These are phyloP conservation scores for Colletotrichum lindemuthianum DNA, from an alignment of 2,329 filamentous ascomycete species.

Conservation along the genomic window DNA sequence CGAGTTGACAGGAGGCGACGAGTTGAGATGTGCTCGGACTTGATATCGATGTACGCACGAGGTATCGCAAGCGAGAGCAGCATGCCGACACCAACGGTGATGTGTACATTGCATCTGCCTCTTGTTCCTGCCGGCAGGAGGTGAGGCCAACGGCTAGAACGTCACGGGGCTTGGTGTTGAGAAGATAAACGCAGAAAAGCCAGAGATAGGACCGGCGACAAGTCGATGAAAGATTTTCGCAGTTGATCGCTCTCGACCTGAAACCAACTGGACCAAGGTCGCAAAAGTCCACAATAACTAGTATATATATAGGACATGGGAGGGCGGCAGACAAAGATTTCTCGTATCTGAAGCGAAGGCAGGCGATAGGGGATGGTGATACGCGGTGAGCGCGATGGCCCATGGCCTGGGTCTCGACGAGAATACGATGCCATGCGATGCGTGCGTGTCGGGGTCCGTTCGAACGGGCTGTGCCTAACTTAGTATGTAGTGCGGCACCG, in stretches of 20 bases:
- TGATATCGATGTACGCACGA: too few relatives aligned
- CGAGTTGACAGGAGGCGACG: not conserved
- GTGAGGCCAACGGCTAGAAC: too few relatives aligned
- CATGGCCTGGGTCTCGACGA: too few relatives aligned
- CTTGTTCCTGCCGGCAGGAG: too few relatives aligned
- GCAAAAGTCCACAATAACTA: not conserved
- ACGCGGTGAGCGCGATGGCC: too few relatives aligned
- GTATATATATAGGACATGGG: slow-evolving; percentile 2
- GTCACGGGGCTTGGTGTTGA: too few relatives aligned
- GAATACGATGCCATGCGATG: slow-evolving; percentile 6
- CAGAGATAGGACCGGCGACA: not conserved
- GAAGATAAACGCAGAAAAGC: not conserved
- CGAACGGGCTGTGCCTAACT: slow-evolving; percentile 18
- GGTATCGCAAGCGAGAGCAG: not conserved
- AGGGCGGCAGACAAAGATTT: not conserved
- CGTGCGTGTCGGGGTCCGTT: slow-evolving; percentile 31
- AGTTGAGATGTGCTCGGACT: not conserved
- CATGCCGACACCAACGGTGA: not conserved
- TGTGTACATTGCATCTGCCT: not conserved
- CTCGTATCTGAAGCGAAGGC: slow-evolving; percentile 6
- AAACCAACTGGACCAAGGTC: slow-evolving; percentile 24
- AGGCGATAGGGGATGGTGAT: not conserved
- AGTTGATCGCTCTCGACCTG: slow-evolving; percentile 11
- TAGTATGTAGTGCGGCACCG: slow-evolving; percentile 1
- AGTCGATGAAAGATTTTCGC: not conserved